A percentile compares a stretch with the other conserved stretches of the same genome.
phyloP scores from a whole-genome alignment of 768 basidiomycete genomes.

The Amanita rubescens region DNA sequence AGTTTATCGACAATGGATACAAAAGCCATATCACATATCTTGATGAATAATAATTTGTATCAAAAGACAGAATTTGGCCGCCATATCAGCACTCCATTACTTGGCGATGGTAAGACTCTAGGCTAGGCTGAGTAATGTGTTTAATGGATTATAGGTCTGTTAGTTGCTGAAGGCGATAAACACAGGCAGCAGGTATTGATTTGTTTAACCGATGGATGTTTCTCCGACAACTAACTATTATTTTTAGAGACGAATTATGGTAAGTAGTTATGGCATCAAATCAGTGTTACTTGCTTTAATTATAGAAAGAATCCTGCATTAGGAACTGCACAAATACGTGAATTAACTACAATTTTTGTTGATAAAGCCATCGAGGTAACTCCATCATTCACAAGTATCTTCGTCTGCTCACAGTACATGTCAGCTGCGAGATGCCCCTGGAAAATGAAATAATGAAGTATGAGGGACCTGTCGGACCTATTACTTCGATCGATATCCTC shows the following conservation, averaged over 20 bases:
- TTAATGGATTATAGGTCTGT: slow-evolving; percentile 31
- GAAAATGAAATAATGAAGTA: slow-evolving; percentile 24
- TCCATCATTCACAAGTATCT: not conserved
- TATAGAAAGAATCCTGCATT: slow-evolving; percentile 57
- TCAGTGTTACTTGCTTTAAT: not conserved
- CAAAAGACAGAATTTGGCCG: slow-evolving; percentile 43
- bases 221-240: not conserved
- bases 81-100: slow-evolving; percentile 29
- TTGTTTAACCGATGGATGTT: too few species aligned
- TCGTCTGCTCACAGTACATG: not conserved
- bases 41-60: slow-evolving; percentile 48
- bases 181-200: slow-evolving; percentile 36
- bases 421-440: slow-evolving; percentile 47
- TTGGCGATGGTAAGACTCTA: slow-evolving; percentile 31
- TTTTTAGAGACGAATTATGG: slow-evolving; percentile 37
- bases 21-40: slow-evolving; percentile 55
- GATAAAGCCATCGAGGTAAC: slow-evolving; percentile 45
- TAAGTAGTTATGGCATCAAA: slow-evolving; percentile 9
- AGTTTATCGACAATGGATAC: slow-evolving; percentile 53
- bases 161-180: slow-evolving; percentile 41
- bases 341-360: slow-evolving; percentile 48
- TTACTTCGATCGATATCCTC: slow-evolving; percentile 45
- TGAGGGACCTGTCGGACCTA: slow-evolving; percentile 7
- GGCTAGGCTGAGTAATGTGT: not conserved
- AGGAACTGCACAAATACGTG: slow-evolving; percentile 49